Evolutionary conservation across 352 stramenopile genomes (phyloP).

Genomic region (Stramenopiles sp.): DNA sequence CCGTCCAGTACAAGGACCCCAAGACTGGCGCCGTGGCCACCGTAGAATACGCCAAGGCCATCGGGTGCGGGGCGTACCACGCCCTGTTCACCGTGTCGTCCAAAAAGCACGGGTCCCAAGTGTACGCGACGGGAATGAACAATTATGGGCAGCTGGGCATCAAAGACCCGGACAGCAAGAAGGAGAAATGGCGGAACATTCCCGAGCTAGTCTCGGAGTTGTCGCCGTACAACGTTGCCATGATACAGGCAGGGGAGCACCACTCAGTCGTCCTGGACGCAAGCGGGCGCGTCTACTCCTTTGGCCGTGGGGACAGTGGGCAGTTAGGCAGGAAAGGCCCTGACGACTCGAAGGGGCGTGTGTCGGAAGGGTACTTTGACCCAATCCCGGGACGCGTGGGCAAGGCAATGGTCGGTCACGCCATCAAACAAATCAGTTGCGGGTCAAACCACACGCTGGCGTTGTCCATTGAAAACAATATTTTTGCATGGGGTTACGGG

Average conservation of each 20-base stretch:
- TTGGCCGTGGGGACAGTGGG: slow-evolving; percentile 74
- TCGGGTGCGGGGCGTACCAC: slow-evolving; percentile 67
- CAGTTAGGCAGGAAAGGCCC: slow-evolving; percentile 58
- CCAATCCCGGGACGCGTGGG: not conserved
- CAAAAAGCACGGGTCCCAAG: slow-evolving; percentile 20
- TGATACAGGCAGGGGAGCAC: slow-evolving; percentile 66
- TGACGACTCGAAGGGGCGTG: slow-evolving; percentile 42
- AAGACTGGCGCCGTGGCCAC: not conserved
- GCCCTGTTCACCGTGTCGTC: slow-evolving; percentile 28
- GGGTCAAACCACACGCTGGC: slow-evolving; percentile 64
- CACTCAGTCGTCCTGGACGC: slow-evolving; percentile 70
- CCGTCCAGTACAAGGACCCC: slow-evolving; percentile 35
- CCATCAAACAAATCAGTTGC: slow-evolving; percentile 35
- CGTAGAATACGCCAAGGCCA: slow-evolving; percentile 32
- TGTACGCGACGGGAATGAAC: slow-evolving; percentile 80
- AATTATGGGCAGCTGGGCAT: slow-evolving; percentile 90
- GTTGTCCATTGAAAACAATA: slow-evolving; percentile 41
- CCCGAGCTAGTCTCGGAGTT: not conserved
- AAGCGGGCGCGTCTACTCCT: slow-evolving; percentile 62
- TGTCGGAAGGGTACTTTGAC: slow-evolving; percentile 25
- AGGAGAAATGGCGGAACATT: not conserved
- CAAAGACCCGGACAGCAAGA: slow-evolving; percentile 32
- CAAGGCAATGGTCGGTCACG: slow-evolving; percentile 5
- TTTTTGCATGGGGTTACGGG: slow-evolving; percentile 72
- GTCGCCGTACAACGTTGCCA: slow-evolving; percentile 31